Base-by-base conservation (phyloP, 2,329 filamentous ascomycete species). In the Trichoderma aggressivum region DNA sequence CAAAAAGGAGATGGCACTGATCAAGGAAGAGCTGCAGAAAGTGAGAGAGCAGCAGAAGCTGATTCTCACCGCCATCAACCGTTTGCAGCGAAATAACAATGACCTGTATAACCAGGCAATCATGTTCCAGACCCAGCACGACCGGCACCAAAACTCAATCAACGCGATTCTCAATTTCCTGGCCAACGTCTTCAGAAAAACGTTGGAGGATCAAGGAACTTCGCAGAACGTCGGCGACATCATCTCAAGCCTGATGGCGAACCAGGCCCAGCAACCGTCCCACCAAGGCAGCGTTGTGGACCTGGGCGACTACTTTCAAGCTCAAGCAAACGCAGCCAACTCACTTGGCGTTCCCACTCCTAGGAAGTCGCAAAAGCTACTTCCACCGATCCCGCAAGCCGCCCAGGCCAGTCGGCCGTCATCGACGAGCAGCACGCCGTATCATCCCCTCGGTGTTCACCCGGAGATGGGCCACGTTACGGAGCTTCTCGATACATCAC, bases 91-190 rank as follows among this genome's bases (percentile, higher is more conserved):
- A 72, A 94, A 98, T 77, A 96, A 98, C 78, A 90, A 94, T 73
- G 90, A 95, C 73, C 87, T 98, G 34, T 97, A 94, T 77, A 91
- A 92, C 70, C 94, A 98, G 80, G 94, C 95, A 0, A 87, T 92
- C 58, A 90, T 92, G 71, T 98, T 98, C 79, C 94, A 98, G 80
- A 92, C 89, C 72, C 90, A 97, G 78, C 95, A 98, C 78, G 94
- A 95, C 75, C 91, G 96, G n/a, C 96, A 99, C 78, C 96, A 99
- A 79, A 97, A 95, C 79, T 98, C 95, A 0, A 98, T 99, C 81
- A 98, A 98, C 78, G 95, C 95, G n/a, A 98, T 99, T 73, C 87
- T 99, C 55, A 97, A 94, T 63, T 98, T 99, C 80, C 87, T 99
- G 24, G 96, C 95, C 59, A 98, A 97, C 14, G 95, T 99, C 55